phyloP scores from a whole-genome alignment of 2,329 filamentous ascomycete species.

The Cytospora mali region DNA sequence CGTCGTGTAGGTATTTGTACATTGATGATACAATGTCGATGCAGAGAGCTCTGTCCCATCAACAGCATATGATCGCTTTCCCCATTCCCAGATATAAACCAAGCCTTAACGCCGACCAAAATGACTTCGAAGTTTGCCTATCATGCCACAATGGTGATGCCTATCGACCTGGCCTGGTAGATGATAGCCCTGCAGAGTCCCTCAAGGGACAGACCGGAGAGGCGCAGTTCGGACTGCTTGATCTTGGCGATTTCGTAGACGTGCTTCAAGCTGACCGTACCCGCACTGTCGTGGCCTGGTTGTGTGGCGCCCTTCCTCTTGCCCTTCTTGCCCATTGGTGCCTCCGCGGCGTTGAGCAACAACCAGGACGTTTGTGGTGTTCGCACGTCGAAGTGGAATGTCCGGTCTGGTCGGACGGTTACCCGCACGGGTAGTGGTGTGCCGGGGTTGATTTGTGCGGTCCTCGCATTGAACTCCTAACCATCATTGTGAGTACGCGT shows the following conservation, averaged over 20 bases:
- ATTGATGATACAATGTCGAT: slow-evolving; percentile 15
- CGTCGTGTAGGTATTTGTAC: slow-evolving; percentile 2
- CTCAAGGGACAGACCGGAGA: slow-evolving; percentile 72
- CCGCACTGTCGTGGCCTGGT: slow-evolving; percentile 77
- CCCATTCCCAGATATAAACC: slow-evolving; percentile 12
- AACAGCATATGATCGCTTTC: slow-evolving; percentile 3
- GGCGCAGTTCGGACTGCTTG: slow-evolving; percentile 76
- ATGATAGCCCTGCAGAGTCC: slow-evolving; percentile 75
- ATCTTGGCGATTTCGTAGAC: slow-evolving; percentile 98
- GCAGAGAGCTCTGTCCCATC: background rate
- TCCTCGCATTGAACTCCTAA: slow-evolving; percentile 96
- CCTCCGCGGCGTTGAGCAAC: slow-evolving; percentile 79
- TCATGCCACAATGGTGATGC: slow-evolving; percentile 70
- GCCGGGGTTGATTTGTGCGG: slow-evolving; percentile 77
- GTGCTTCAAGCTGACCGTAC: slow-evolving; percentile 89
- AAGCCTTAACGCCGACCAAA: slow-evolving; percentile 27
- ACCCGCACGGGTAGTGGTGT: slow-evolving; percentile 90
- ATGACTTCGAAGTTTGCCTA: slow-evolving; percentile 1
- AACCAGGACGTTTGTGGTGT: slow-evolving; percentile 94
- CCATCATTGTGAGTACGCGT: slow-evolving; percentile 27
- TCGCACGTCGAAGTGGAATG: slow-evolving; percentile 89
- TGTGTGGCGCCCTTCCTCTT: slow-evolving; percentile 77
- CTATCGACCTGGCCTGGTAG: slow-evolving; percentile 74
- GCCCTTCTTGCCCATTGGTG: slow-evolving; percentile 71
- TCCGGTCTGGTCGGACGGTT: slow-evolving; percentile 87